Evolutionary conservation across 2,329 filamentous ascomycete genomes (phyloP).

Genomic region (Sporothrix globosa): DNA sequence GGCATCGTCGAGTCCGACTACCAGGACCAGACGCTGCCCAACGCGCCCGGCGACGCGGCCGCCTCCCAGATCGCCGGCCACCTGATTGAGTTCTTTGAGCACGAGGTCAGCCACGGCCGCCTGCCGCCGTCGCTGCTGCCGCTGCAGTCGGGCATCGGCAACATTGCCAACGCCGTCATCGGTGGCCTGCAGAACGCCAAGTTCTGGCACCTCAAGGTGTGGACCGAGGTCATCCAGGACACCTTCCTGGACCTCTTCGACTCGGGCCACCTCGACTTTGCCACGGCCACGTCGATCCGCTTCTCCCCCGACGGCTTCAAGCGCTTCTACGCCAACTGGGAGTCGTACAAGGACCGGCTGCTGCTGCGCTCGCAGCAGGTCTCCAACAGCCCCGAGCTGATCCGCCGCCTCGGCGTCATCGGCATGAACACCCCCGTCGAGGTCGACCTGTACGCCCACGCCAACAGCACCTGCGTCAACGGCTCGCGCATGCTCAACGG

Average conservation of each 20-base stretch:
- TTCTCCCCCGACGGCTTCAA: constrained; percentile 91
- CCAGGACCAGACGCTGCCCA: constrained; percentile 73
- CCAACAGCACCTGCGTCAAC: constrained; percentile 89
- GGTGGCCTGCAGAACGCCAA: constrained; percentile 79
- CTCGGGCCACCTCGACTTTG: constrained; percentile 83
- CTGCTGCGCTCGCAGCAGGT: constrained; percentile 86
- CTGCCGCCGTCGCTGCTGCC: constrained; percentile 69
- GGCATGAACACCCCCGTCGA: constrained; percentile 96
- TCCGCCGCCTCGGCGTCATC: constrained; percentile 82
- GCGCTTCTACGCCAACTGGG: constrained; percentile 87
- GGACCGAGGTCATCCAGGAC: constrained; percentile 92
- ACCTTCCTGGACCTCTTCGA: constrained; percentile 93
- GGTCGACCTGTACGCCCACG: constrained; percentile 92
- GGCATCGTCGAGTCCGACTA: constrained; percentile 85
- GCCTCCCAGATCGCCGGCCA: constrained; percentile 75
- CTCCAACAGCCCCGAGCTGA: constrained; percentile 88
- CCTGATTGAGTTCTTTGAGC: constrained; percentile 80
- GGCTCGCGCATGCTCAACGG: constrained; percentile 86
- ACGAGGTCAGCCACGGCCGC: constrained; percentile 78
- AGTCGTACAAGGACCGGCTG: constrained; percentile 76
- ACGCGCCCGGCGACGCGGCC: constrained; percentile 72
- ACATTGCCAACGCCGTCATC: constrained; percentile 90
- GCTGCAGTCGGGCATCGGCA: constrained; percentile 78
- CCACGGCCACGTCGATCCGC: constrained; percentile 84
- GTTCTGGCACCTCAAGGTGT: constrained; percentile 86